These are phyloP conservation scores for Trichophyton benhamiae DNA, from an alignment of 2,329 filamentous ascomycete genomes.

Conservation along the genomic window DNA sequence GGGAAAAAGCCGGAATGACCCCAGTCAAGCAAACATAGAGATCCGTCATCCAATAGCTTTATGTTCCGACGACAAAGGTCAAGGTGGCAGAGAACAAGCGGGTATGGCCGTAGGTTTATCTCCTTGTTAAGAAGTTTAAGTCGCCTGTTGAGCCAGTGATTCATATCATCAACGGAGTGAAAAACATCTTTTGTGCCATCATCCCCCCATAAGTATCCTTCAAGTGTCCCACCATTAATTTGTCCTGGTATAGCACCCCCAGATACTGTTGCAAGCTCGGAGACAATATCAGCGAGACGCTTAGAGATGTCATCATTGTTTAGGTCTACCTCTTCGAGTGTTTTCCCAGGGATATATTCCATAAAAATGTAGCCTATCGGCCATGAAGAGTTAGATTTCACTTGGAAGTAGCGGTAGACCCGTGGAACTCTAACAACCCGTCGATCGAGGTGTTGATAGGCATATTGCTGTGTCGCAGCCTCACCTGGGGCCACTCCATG, in stretches of 20 bases:
- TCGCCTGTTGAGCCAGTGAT: conserved; percentile 11
- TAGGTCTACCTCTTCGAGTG: conserved; percentile 11
- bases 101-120: conserved; percentile 15
- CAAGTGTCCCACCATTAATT: conserved; percentile 11
- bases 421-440: conserved; percentile 15
- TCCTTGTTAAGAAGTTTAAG: conserved; percentile 13
- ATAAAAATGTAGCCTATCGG: conserved; percentile 18
- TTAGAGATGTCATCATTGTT: conserved; percentile 10
- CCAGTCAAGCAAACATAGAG: conserved; percentile 19
- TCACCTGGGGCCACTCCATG: conserved; percentile 11
- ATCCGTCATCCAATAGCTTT: conserved; percentile 16
- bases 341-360: conserved; percentile 16
- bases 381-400: conserved; percentile 5
- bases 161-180: conserved; percentile 7
- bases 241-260: conserved; percentile 11
- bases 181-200: conserved; percentile 11
- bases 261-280: conserved; percentile 11
- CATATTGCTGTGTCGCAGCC: conserved; percentile 14
- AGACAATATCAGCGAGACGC: conserved; percentile 13
- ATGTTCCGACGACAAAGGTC: conserved; percentile 20
- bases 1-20: conserved; percentile 17
- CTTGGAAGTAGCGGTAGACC: conserved; percentile 16
- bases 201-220: conserved; percentile 18
- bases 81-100: conserved; percentile 19
- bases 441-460: conserved; percentile 13